Evolutionary conservation across 2,329 filamentous ascomycete species (phyloP).

Genomic region (Diaporthe vexans): DNA sequence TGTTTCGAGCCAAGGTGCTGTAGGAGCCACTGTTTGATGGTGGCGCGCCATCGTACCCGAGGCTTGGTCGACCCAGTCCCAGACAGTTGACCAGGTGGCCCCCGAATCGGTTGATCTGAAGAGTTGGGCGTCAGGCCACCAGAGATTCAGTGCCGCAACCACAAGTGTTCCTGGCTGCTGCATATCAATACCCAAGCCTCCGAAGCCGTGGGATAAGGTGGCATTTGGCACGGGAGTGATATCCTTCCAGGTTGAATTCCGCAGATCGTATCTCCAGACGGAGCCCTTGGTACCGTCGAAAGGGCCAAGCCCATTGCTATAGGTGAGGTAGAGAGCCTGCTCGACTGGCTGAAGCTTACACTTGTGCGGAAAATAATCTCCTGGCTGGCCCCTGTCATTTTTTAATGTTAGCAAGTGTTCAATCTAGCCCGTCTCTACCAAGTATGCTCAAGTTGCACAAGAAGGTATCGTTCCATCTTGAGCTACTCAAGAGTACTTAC

Average conservation of each 20-base stretch:
- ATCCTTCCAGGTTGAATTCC: slow-evolving; percentile 63
- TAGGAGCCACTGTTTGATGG: slow-evolving; percentile 60
- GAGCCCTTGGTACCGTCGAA: slow-evolving; percentile 69
- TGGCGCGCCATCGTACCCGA: slow-evolving; percentile 60
- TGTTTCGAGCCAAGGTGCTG: slow-evolving; percentile 61
- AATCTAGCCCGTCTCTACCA: not conserved
- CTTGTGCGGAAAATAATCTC: slow-evolving; percentile 66
- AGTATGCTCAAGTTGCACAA: too few relatives aligned
- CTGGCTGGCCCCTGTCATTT: slow-evolving; percentile 52
- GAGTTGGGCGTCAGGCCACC: slow-evolving; percentile 70
- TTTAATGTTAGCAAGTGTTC: not conserved
- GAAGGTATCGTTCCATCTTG: not conserved
- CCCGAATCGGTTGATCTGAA: slow-evolving; percentile 69
- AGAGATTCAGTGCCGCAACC: slow-evolving; percentile 69
- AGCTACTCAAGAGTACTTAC: not conserved
- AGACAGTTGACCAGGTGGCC: slow-evolving; percentile 65
- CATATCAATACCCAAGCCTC: slow-evolving; percentile 67
- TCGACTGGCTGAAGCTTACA: slow-evolving; percentile 63
- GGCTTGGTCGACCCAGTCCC: slow-evolving; percentile 59
- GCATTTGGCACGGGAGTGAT: slow-evolving; percentile 66
- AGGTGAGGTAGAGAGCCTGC: slow-evolving; percentile 67
- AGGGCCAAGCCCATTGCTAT: slow-evolving; percentile 67
- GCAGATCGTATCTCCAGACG: slow-evolving; percentile 68
- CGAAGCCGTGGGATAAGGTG: slow-evolving; percentile 62
- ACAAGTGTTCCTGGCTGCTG: slow-evolving; percentile 68